Percentiles rank a stretch among this genome's conserved stretches.
Conservation (phyloP, 1,139 yeast genomes). For the Taiozyma sp. region DNA sequence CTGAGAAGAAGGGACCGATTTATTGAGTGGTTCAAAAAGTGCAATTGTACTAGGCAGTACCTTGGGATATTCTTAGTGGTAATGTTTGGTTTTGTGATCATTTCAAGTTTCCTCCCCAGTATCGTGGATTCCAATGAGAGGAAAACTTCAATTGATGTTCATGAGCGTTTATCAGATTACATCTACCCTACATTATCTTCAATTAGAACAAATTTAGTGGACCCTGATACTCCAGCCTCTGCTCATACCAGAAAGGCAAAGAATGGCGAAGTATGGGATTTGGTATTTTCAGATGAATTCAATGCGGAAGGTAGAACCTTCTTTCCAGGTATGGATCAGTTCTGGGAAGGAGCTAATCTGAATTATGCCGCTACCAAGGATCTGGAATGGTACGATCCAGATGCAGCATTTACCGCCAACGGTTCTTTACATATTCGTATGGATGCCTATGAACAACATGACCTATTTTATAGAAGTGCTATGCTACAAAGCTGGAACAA, state of each 20-base stretch:
- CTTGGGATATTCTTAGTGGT: background rate
- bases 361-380: slow-evolving; percentile 79
- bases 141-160: slow-evolving; percentile 10
- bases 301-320: slow-evolving; percentile 79
- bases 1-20: background rate
- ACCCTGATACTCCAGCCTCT: slow-evolving; percentile 62
- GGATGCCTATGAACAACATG: slow-evolving; percentile 71
- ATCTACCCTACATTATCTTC: slow-evolving; percentile 47
- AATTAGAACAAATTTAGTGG: slow-evolving; percentile 57
- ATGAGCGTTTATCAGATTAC: slow-evolving; percentile 41
- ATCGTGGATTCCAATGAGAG: background rate
- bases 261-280: slow-evolving; percentile 59
- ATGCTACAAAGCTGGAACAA: slow-evolving; percentile 87
- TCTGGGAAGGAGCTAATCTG: slow-evolving; percentile 70
- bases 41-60: background rate
- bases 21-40: background rate
- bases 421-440: slow-evolving; percentile 62
- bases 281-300: slow-evolving; percentile 82
- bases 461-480: slow-evolving; percentile 71
- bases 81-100: background rate
- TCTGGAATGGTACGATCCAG: slow-evolving; percentile 87
- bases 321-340: slow-evolving; percentile 74
- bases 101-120: background rate
- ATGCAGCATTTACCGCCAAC: slow-evolving; percentile 61
- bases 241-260: slow-evolving; percentile 41